Percentiles rank a stretch among this genome's conserved stretches.
Conservation (phyloP, 2,329 filamentous ascomycete species). For the Botryotinia narcissicola region DNA sequence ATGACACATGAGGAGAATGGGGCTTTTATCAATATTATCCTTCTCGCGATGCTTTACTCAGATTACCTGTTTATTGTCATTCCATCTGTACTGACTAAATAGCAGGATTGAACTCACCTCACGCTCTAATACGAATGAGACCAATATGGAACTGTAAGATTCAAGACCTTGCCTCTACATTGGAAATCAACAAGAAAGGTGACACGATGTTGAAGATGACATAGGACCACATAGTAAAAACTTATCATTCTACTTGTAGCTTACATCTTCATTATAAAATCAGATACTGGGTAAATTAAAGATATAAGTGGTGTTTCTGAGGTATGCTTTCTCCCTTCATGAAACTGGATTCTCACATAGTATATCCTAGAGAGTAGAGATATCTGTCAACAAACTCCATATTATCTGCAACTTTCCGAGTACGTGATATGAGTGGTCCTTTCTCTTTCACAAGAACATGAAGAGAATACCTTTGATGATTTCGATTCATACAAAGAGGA, state of each 20-base stretch:
- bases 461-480: too few species aligned
- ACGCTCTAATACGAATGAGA: neutral
- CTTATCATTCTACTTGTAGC: neutral
- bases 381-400: neutral
- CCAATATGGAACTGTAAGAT: neutral
- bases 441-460: neutral
- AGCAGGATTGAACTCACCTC: neutral
- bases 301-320: neutral
- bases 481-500: too few species aligned
- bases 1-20: too few species aligned
- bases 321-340: neutral
- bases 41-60: neutral
- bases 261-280: neutral
- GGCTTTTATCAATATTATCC: neutral
- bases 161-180: neutral
- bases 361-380: neutral
- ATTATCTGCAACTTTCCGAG: accelerated
- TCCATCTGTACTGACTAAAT: neutral
- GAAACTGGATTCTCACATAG: neutral
- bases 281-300: neutral
- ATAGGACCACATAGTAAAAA: accelerated
- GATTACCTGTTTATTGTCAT: neutral
- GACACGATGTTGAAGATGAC: accelerated
- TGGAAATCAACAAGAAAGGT: neutral
- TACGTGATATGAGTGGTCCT: accelerated